Evolutionary conservation across 2,329 filamentous ascomycete species (phyloP).

Genomic region (Aureobasidium sp.): DNA sequence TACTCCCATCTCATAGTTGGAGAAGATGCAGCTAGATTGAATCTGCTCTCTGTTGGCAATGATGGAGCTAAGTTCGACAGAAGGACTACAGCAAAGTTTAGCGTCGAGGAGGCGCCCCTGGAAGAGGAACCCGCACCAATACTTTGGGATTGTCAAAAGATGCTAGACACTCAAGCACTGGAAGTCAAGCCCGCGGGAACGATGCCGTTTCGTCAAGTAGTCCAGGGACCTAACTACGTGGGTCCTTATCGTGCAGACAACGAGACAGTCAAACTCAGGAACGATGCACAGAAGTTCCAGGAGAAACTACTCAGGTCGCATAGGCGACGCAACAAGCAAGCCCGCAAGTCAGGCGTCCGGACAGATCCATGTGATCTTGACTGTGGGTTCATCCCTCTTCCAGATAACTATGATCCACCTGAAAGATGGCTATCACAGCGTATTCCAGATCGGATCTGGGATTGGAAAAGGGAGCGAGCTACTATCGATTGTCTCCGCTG

Average conservation of each 20-base stretch:
- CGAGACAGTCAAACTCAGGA: not conserved
- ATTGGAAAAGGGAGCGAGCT: not conserved
- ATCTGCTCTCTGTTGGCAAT: slow-evolving; percentile 41
- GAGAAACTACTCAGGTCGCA: slow-evolving; percentile 8
- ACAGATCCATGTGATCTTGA: slow-evolving; percentile 23
- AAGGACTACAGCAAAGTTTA: slow-evolving; percentile 27
- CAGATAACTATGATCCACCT: slow-evolving; percentile 20
- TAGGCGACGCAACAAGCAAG: slow-evolving; percentile 13
- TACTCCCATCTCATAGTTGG: slow-evolving; percentile 50
- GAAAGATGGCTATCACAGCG: slow-evolving; percentile 37
- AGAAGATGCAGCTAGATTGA: slow-evolving; percentile 49
- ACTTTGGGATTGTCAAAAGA: slow-evolving; percentile 20
- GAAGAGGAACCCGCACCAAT: slow-evolving; percentile 5
- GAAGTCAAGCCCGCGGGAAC: slow-evolving; percentile 33
- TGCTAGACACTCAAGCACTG: slow-evolving; percentile 32
- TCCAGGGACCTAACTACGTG: slow-evolving; percentile 38
- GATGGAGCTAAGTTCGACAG: slow-evolving; percentile 7
- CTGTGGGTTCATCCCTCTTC: slow-evolving; percentile 27
- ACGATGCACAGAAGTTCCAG: not conserved
- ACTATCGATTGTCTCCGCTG: slow-evolving; percentile 34
- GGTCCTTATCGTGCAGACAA: not conserved
- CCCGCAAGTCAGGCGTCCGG: slow-evolving; percentile 21
- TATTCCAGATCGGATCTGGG: slow-evolving; percentile 34
- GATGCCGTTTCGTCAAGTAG: slow-evolving; percentile 38
- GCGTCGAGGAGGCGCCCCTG: slow-evolving; percentile 19